Evolutionary conservation across 2,329 filamentous ascomycete genomes (phyloP).

Genomic region (Aspergillus calidoustus): DNA sequence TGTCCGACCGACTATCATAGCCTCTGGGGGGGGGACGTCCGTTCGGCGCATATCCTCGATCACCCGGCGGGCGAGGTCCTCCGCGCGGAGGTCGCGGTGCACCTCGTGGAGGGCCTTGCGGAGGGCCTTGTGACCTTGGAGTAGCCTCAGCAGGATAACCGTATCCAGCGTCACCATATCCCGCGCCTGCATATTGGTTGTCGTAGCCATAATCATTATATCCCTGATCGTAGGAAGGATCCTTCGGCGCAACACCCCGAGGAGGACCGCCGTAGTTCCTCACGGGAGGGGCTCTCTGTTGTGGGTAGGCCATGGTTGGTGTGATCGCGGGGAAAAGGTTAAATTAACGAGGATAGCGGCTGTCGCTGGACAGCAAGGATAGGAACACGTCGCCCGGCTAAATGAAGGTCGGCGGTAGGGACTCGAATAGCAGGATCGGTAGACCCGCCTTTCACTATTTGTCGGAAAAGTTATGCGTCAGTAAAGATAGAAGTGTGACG

Average conservation of each 20-base stretch:
- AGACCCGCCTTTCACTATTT: not conserved
- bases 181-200: constrained; percentile 27
- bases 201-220: constrained; percentile 35
- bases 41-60: constrained; percentile 30
- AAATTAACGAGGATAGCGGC: not conserved
- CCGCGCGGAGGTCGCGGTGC: constrained; percentile 40
- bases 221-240: constrained; percentile 31
- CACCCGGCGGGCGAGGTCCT: constrained; percentile 32
- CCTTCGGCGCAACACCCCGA: constrained; percentile 29
- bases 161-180: constrained; percentile 34
- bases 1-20: constrained; percentile 32
- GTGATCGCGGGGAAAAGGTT: not conserved
- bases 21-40: constrained; percentile 33
- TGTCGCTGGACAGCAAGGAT: not conserved
- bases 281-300: constrained; percentile 39
- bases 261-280: constrained; percentile 36
- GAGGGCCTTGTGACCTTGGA: constrained; percentile 32
- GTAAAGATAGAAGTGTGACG: not conserved
- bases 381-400: not conserved
- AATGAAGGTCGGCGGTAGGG: not conserved
- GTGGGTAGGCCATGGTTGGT: constrained; percentile 41
- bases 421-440: not conserved
- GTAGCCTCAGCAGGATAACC: constrained; percentile 32
- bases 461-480: not conserved
- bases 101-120: constrained; percentile 31